Evolutionary conservation across 139 green algal species (phyloP).

Genomic region (Micromonas pusilla): DNA sequence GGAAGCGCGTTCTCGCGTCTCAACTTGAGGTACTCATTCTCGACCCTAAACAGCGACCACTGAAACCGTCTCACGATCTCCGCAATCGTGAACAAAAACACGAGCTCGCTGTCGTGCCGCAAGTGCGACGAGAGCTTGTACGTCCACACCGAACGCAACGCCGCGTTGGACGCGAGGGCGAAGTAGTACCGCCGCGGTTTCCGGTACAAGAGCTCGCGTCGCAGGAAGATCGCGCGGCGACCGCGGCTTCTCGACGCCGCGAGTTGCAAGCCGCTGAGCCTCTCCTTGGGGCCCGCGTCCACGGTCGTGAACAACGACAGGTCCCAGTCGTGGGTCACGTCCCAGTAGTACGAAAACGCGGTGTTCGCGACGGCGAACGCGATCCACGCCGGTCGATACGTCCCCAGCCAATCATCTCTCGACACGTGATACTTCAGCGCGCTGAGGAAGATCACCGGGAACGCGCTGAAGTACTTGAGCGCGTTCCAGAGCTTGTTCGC

Average conservation of each 20-base stretch:
- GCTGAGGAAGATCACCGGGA: slow-evolving; percentile 83
- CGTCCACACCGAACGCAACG: slow-evolving; percentile 73
- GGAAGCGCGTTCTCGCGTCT: neutral
- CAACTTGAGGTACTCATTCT: slow-evolving; percentile 54
- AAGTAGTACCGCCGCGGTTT: slow-evolving; percentile 52
- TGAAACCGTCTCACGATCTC: slow-evolving; percentile 67
- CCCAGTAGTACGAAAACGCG: slow-evolving; percentile 90
- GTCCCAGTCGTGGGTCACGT: slow-evolving; percentile 91
- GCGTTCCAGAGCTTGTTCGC: slow-evolving; percentile 64
- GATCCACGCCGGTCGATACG: slow-evolving; percentile 65
- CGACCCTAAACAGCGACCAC: slow-evolving; percentile 85
- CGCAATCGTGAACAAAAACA: slow-evolving; percentile 46
- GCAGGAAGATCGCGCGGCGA: no score
- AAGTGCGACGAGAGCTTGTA: slow-evolving; percentile 81
- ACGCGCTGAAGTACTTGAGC: slow-evolving; percentile 88
- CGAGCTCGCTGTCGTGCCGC: slow-evolving; percentile 43
- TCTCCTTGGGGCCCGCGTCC: neutral
- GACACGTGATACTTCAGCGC: slow-evolving; percentile 68
- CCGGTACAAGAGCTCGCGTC: slow-evolving; percentile 3
- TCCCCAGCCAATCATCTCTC: slow-evolving; percentile 36
- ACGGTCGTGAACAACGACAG: slow-evolving; percentile 42
- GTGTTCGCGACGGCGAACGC: slow-evolving; percentile 67
- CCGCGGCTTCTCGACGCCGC: no score
- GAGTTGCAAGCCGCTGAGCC: no score
- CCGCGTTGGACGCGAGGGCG: slow-evolving; percentile 66